Conservation (phyloP, 2,329 filamentous ascomycete species). For the Talaromyces funiculosus region DNA sequence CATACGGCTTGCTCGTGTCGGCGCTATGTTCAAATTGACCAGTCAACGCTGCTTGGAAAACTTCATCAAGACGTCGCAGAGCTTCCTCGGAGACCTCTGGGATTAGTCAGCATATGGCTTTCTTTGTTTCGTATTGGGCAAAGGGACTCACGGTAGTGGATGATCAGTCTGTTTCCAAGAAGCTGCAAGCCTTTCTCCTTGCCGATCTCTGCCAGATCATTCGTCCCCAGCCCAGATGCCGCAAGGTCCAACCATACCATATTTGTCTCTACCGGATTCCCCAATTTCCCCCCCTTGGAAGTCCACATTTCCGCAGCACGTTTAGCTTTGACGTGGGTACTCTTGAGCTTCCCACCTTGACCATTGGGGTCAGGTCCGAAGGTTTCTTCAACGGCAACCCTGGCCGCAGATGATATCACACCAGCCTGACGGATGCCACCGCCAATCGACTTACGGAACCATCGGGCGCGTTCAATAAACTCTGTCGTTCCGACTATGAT, state of each 20-base stretch:
- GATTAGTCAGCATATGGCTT: constrained; percentile 20
- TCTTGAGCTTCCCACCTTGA: constrained; percentile 56
- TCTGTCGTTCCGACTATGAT: constrained; percentile 58
- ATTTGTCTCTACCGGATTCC: constrained; percentile 74
- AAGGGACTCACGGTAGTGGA: constrained; percentile 55
- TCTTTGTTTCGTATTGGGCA: background rate
- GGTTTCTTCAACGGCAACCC: constrained; percentile 72
- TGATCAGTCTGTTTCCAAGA: constrained; percentile 55
- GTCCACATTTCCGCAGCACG: constrained; percentile 62
- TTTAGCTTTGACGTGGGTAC: constrained; percentile 59
- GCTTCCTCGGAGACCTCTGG: constrained; percentile 61
- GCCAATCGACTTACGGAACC: constrained; percentile 74
- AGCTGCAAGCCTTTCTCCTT: constrained; percentile 54
- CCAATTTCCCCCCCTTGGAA: constrained; percentile 60
- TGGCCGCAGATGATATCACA: constrained; percentile 67
- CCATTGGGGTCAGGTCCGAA: constrained; percentile 57
- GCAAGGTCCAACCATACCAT: constrained; percentile 82
- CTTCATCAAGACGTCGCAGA: constrained; percentile 50
- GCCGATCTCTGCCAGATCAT: constrained; percentile 51
- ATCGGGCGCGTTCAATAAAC: constrained; percentile 63
- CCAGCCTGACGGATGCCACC: constrained; percentile 73
- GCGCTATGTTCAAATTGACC: constrained; percentile 29
- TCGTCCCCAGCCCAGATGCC: constrained; percentile 49
- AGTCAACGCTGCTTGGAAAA: constrained; percentile 45
- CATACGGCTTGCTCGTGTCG: constrained; percentile 30